phyloP scores from a whole-genome alignment of 352 stramenopile genomes.

The Globisporangium emineosum region DNA sequence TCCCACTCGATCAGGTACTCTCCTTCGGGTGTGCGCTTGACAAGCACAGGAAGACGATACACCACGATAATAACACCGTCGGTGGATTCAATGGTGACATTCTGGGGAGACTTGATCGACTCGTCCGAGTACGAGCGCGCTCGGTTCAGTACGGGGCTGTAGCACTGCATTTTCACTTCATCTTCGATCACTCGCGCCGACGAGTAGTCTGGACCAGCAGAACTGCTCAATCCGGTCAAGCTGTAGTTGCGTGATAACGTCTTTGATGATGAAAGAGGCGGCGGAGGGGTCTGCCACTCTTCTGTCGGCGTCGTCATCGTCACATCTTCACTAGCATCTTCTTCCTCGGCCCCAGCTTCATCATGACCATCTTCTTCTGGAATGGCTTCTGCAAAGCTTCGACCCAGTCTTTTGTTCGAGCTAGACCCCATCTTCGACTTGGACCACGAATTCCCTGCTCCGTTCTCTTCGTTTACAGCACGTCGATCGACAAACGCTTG shows the following conservation, averaged over 20 bases:
- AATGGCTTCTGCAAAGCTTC: slow-evolving; percentile 46
- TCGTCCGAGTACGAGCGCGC: slow-evolving; percentile 57
- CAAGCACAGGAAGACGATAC: slow-evolving; percentile 94
- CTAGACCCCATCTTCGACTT: slow-evolving; percentile 19
- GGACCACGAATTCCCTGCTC: slow-evolving; percentile 18
- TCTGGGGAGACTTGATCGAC: slow-evolving; percentile 57
- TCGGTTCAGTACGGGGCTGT: slow-evolving; percentile 44
- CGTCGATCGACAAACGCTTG: slow-evolving; percentile 81
- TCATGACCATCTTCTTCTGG: slow-evolving; percentile 48
- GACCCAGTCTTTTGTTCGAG: slow-evolving; percentile 21
- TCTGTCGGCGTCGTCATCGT: slow-evolving; percentile 10
- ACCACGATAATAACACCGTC: slow-evolving; percentile 96
- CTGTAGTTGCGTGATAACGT: slow-evolving; percentile 16
- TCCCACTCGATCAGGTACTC: slow-evolving; percentile 86
- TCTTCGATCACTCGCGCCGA: slow-evolving; percentile 16
- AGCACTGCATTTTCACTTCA: slow-evolving; percentile 14
- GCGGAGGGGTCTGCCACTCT: slow-evolving; percentile 6
- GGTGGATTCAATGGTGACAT: slow-evolving; percentile 89
- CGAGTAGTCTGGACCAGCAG: slow-evolving; percentile 7
- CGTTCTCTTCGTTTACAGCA: slow-evolving; percentile 41
- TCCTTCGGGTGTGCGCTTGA: slow-evolving; percentile 69
- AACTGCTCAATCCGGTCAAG: slow-evolving; percentile 3
- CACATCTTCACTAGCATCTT: slow-evolving; percentile 8
- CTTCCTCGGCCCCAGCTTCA: slow-evolving; percentile 5
- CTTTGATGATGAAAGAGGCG: slow-evolving; percentile 3